Base-by-base conservation (phyloP, 1,284 basidiomycete species). In the Xanthoconium separans region DNA sequence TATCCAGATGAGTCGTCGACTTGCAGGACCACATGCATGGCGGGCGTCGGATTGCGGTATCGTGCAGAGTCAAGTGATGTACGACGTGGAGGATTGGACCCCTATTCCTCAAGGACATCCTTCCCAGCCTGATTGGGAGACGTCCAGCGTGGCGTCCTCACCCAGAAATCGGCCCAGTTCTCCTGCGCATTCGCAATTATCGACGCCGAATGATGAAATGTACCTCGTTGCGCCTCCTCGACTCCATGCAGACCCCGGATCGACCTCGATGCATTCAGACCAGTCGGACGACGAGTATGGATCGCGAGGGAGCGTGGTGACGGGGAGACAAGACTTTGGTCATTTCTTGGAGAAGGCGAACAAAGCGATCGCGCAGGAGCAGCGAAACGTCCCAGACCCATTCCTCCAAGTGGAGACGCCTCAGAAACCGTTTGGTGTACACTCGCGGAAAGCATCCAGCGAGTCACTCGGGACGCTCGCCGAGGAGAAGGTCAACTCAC, bases 401-500 rank as follows among this genome's bases (percentile, higher is more conserved):
- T 94, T 94, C 78, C 73, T 94, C 56, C 65, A 66, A 15, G 44
- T 50, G 2, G 72, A 77, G 22, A 69, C 74, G 5, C 92, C 91
- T 6, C 77, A 73, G 31, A 79, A 82, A 58, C 91, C 92, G 0
- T 94, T 93, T 72, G 88, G 88, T 51, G 61, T 75, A n/a, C 89
- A 92, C 69, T 92, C 89, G 31, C 80, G 91, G 12, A 80, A 82
- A 4, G 87, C 88, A 0, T 94, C 91, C 1, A 85, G 89, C 29
- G 93, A 95, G 64, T 93, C 91, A 6, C 93, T 95, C 57, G 84
- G 88, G 11, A 89, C 89, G 4, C 92, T 95, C 53, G 89, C 93
- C 40, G 91, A 94, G 61, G 93, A 95, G 65, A 95, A 95, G 75
- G 76, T 77, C 2, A 88, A 89, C 56, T 95, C 93, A 12, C 91